Evolutionary conservation across 441 rosid species (phyloP).

Genomic region (Lepidium campestre): DNA sequence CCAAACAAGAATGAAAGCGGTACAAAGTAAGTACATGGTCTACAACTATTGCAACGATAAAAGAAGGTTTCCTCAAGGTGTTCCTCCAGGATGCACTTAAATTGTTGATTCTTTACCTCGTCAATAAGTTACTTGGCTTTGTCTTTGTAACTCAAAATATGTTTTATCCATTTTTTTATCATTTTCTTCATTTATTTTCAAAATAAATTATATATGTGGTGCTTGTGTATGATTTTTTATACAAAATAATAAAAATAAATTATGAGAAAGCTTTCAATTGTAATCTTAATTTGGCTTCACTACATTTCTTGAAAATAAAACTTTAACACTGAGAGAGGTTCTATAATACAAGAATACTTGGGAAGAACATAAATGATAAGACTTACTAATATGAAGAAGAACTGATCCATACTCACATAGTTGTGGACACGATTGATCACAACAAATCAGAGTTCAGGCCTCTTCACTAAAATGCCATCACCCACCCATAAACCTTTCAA

Average conservation of each 20-base stretch:
- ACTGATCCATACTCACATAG: background rate
- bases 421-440: background rate
- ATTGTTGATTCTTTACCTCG: background rate
- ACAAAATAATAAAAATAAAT: background rate
- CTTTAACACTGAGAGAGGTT: background rate
- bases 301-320: background rate
- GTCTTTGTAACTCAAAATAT: background rate
- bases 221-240: background rate
- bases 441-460: background rate
- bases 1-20: constrained; percentile 20
- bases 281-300: background rate
- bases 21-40: constrained; percentile 23
- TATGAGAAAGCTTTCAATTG: background rate
- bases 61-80: constrained; percentile 31
- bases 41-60: constrained; percentile 31
- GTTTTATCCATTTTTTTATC: background rate
- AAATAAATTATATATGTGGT: no score
- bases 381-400: background rate
- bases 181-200: background rate
- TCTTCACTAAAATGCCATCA: background rate
- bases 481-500: background rate
- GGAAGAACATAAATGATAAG: background rate
- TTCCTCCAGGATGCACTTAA: constrained; percentile 10
- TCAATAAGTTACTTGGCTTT: background rate
- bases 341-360: background rate